These are phyloP conservation scores for Lachancea lanzarotensis DNA, from an alignment of 805 yeast species.

Conservation along the genomic window DNA sequence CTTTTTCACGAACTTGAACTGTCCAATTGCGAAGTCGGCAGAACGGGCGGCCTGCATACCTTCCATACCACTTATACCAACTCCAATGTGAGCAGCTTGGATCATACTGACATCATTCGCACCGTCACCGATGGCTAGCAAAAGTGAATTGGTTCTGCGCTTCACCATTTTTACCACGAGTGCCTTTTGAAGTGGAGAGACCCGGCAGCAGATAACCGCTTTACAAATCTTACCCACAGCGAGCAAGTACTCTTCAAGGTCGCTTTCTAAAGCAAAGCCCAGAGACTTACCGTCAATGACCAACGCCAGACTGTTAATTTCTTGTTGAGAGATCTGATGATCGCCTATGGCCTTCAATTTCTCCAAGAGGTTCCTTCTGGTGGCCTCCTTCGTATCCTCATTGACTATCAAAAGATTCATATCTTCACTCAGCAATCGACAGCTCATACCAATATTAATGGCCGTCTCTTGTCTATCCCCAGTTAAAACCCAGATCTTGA, in stretches of 20 bases:
- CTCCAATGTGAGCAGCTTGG: constrained; percentile 99
- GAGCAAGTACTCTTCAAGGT: constrained; percentile 68
- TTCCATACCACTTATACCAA: constrained; percentile 98
- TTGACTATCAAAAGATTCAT: constrained; percentile 89
- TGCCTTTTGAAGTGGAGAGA: constrained; percentile 95
- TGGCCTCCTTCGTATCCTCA: constrained; percentile 76
- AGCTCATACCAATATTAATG: constrained; percentile 96
- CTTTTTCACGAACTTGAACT: constrained; percentile 79
- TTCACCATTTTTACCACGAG: constrained; percentile 92
- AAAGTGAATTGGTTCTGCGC: constrained; percentile 59
- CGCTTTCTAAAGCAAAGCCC: constrained; percentile 76
- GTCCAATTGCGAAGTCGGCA: constrained; percentile 96
- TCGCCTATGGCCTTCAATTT: constrained; percentile 69
- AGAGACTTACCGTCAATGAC: constrained; percentile 93
- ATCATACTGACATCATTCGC: constrained; percentile 99
- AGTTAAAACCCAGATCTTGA: constrained; percentile 94
- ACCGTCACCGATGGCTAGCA: constrained; percentile 96
- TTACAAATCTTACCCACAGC: constrained; percentile 81
- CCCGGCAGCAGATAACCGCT: constrained; percentile 97
- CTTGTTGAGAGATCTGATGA: constrained; percentile 59
- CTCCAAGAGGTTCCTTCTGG: constrained; percentile 61
- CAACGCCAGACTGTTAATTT: constrained; percentile 73
- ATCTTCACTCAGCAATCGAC: constrained; percentile 88
- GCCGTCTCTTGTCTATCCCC: constrained; percentile 99
- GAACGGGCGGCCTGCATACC: constrained; percentile 99